Evolutionary conservation across 1,284 basidiomycete species (phyloP), one percentile per base, ranked within the genome.

Genomic region (Pholiota adiposa): DNA sequence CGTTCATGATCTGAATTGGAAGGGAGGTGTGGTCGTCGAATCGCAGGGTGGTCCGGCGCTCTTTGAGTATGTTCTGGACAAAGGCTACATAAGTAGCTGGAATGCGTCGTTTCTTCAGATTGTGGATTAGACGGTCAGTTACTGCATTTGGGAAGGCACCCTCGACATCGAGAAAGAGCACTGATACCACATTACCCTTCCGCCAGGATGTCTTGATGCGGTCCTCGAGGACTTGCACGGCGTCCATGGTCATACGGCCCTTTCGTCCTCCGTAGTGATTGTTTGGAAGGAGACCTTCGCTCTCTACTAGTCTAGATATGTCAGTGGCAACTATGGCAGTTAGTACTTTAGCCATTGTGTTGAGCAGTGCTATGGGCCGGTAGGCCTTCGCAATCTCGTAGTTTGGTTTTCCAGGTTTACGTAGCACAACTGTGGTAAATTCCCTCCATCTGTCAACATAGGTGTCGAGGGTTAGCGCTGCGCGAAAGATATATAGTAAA

Each of bases 321-420:
- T 58, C 51, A 5, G 64, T 59, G 7, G 61, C 63, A 0, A 66
- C 38, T 1, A 63, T 60, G 0, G 60, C 58, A 8, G 59, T 62
- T 4, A 68, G 56, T 2, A 65, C 38, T 68, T 80, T 80, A 1
- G 69, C 69, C 38, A 77, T 64, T n/a, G 72, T 75, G 56, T 72
- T 66, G 0, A 76, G 14, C 4, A 53, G 65, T 0, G 74, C 73
- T 2, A 82, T 78, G 0, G 79, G 79, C 0, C 76, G 64, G 57
- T 75, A 80, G 0, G 79, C 66, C 25, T 74, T 73, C 0, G 76
- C 63, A 0, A 67, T 44, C 0, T 65, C 57, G 64, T 82, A 81
- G 62, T 73, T 69, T 0, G 69, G 40, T 27, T 74, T 73, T 0
- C 74, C 73, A 3, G 77, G 77, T 59, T 83, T 82, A 8, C 69